Evolutionary conservation across 495 filamentous ascomycete genomes (phyloP).

Genomic region (Tuber borchii): DNA sequence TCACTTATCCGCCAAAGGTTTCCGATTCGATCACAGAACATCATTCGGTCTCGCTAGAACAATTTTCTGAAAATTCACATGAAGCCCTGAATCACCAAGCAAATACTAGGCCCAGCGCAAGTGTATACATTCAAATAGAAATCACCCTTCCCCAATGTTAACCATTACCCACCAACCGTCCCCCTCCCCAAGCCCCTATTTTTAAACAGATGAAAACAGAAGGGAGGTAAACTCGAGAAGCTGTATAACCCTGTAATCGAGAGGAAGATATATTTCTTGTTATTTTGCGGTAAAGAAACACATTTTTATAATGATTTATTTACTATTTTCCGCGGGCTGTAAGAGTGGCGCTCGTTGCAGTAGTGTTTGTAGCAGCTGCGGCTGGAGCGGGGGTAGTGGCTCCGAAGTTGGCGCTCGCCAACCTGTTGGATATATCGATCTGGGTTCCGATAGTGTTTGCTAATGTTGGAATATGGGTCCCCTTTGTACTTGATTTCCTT

Average conservation of each 20-base stretch:
- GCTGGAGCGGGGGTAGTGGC: not conserved
- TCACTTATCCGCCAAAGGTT: not conserved
- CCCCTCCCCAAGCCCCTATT: not conserved
- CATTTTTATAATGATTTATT: not conserved
- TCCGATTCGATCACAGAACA: not conserved
- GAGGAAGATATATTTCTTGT: not conserved
- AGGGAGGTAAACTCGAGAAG: not conserved
- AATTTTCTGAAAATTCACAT: not conserved
- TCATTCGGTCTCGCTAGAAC: not conserved
- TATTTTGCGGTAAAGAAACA: not conserved
- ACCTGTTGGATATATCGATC: constrained; percentile 90
- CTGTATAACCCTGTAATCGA: not conserved
- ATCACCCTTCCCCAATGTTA: not conserved
- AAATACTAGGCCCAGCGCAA: not conserved
- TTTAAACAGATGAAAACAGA: not conserved
- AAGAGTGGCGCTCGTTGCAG: not conserved
- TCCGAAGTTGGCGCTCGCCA: constrained; percentile 55
- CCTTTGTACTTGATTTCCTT: too few species aligned
- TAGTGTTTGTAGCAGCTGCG: not conserved
- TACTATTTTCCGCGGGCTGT: not conserved
- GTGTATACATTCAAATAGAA: not conserved
- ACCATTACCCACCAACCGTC: not conserved
- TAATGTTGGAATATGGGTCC: too few species aligned
- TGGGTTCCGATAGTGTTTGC: constrained; percentile 98
- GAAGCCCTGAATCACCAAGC: not conserved